These are phyloP conservation scores for Clarireedia homoeocarpa DNA, from an alignment of 2,329 filamentous ascomycete species.

Conservation along the genomic window DNA sequence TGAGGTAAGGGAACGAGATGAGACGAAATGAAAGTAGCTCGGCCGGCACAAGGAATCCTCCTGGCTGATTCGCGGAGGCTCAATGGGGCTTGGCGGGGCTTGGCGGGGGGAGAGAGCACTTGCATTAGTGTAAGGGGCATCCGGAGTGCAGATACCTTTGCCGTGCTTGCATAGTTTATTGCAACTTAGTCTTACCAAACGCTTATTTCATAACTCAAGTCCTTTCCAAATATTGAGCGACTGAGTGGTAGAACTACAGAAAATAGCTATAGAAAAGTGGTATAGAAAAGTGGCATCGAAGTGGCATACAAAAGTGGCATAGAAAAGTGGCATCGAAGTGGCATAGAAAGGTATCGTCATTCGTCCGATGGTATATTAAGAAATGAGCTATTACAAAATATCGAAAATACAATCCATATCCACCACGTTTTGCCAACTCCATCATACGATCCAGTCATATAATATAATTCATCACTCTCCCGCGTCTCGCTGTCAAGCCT, in stretches of 20 bases:
- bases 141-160: neutral
- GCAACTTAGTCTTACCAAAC: neutral
- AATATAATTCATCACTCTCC: neutral
- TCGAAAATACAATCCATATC: neutral
- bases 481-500: neutral
- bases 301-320: too few species aligned
- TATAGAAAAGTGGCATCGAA: neutral
- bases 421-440: neutral
- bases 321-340: neutral
- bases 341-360: neutral
- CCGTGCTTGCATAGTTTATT: neutral
- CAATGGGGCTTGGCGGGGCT: neutral
- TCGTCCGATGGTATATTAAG: neutral
- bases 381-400: constrained; percentile 1
- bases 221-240: too few species aligned
- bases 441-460: constrained; percentile 12
- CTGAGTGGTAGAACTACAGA: too few species aligned
- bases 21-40: neutral
- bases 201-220: too few species aligned
- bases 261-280: neutral
- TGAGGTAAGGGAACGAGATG: neutral
- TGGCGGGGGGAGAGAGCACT: neutral
- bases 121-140: neutral
- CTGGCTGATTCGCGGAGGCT: neutral
- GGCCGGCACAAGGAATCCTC: too few species aligned